Conservation (phyloP, 495 filamentous ascomycete genomes). For the Jackrogersella minutella region DNA sequence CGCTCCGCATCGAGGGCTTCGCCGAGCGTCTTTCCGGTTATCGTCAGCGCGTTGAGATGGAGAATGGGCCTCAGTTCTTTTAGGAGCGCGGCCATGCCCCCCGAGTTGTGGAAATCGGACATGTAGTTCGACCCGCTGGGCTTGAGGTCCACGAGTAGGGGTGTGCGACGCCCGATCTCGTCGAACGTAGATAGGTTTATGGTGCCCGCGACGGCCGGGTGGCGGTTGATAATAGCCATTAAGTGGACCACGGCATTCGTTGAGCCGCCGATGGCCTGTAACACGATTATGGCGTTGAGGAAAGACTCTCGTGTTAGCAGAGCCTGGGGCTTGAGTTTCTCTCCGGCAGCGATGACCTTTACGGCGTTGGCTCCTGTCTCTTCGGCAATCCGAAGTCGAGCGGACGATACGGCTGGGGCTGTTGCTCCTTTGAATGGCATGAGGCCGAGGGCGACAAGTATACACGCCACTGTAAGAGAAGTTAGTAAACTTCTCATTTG, state of each 20-base stretch:
- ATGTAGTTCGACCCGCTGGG: slow-evolving; percentile 75
- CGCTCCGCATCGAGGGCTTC: slow-evolving; percentile 59
- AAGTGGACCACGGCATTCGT: slow-evolving; percentile 75
- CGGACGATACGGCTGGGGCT: slow-evolving; percentile 70
- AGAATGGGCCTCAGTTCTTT: slow-evolving; percentile 65
- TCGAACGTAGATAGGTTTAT: slow-evolving; percentile 67
- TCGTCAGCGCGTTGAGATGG: slow-evolving; percentile 62
- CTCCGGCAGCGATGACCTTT: slow-evolving; percentile 47
- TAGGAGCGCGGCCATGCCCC: slow-evolving; percentile 68
- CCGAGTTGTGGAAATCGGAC: slow-evolving; percentile 74
- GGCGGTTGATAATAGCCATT: slow-evolving; percentile 69
- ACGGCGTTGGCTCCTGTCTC: slow-evolving; percentile 68
- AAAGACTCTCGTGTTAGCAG: slow-evolving; percentile 69
- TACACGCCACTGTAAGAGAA: slow-evolving; percentile 61
- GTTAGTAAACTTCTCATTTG: not conserved
- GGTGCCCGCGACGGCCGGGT: slow-evolving; percentile 60
- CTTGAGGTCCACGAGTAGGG: slow-evolving; percentile 71
- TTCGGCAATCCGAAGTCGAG: slow-evolving; percentile 69
- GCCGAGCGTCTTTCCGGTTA: slow-evolving; percentile 67
- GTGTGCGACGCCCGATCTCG: slow-evolving; percentile 65
- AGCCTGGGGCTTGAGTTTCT: slow-evolving; percentile 58
- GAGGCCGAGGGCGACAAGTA: slow-evolving; percentile 68
- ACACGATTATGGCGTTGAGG: slow-evolving; percentile 70
- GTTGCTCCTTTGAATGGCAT: slow-evolving; percentile 69
- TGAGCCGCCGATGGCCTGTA: slow-evolving; percentile 74